Conservation (phyloP, 306 rosid species). For the Quercus bicolor region DNA sequence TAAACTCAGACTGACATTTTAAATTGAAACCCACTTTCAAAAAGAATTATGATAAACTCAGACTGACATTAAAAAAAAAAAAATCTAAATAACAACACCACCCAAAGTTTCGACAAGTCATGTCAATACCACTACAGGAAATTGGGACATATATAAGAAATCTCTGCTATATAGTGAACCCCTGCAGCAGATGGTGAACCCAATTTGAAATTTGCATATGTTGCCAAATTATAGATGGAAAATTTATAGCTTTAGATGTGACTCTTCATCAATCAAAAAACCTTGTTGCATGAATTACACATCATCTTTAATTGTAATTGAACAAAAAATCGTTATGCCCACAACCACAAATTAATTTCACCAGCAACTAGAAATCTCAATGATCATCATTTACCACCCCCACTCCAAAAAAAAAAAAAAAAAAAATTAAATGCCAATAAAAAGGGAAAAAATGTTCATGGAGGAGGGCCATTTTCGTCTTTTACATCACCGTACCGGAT, state of each 20-base stretch:
- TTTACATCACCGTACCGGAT: constrained; percentile 24
- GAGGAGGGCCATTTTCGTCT: constrained; percentile 41
- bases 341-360: not conserved
- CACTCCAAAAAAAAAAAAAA: no score
- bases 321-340: not conserved
- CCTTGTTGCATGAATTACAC: not conserved
- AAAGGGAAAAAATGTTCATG: not conserved
- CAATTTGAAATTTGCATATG: not conserved
- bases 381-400: no score
- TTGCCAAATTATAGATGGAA: not conserved
- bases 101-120: not conserved
- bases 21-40: not conserved
- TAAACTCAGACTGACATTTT: not conserved
- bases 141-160: not conserved
- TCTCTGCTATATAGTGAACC: not conserved
- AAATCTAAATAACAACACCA: not conserved
- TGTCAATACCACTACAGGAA: not conserved
- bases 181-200: not conserved
- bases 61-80: not conserved
- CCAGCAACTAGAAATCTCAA: not conserved
- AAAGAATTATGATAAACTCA: not conserved
- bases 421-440: not conserved
- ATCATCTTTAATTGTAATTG: not conserved
- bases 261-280: not conserved
- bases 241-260: not conserved